These are phyloP conservation scores for Ambrosiella cleistominuta DNA, from an alignment of 2,329 filamentous ascomycete species.

Conservation along the genomic window DNA sequence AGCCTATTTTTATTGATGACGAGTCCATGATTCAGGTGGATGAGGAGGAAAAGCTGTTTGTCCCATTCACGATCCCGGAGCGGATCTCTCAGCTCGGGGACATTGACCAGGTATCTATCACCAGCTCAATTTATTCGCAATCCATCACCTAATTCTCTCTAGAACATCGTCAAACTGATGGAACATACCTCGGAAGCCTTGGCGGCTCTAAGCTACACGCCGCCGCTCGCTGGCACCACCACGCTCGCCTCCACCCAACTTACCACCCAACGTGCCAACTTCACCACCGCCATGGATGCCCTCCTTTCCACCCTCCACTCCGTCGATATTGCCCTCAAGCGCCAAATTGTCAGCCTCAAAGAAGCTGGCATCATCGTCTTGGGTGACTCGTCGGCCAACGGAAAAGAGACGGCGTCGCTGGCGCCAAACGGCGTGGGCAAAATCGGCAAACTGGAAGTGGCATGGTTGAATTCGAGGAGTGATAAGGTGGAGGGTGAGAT, in stretches of 20 bases:
- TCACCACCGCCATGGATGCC: conserved; percentile 41
- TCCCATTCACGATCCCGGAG: conserved; percentile 53
- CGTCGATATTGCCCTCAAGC: conserved; percentile 56
- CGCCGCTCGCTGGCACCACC: not conserved
- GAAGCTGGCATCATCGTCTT: conserved; percentile 58
- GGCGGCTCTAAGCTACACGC: conserved; percentile 24
- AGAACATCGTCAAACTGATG: conserved; percentile 23
- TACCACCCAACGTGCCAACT: conserved; percentile 34
- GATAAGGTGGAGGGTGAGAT: conserved; percentile 68
- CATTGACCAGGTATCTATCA: conserved; percentile 45
- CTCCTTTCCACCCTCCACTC: conserved; percentile 59
- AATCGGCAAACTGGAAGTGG: conserved; percentile 55
- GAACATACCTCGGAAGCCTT: conserved; percentile 30
- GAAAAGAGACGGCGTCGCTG: conserved; percentile 21
- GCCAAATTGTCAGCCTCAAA: conserved; percentile 55
- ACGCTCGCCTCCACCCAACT: conserved; percentile 15
- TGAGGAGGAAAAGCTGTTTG: not conserved
- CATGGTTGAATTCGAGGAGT: conserved; percentile 75
- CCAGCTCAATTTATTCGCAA: conserved; percentile 5
- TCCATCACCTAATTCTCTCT: not conserved
- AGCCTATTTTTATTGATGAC: not conserved
- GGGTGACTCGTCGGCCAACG: conserved; percentile 10
- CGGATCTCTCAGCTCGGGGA: conserved; percentile 65
- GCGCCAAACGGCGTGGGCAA: conserved; percentile 37
- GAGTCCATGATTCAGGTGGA: conserved; percentile 2